Evolutionary conservation across 2,329 filamentous ascomycete genomes (phyloP).

Genomic region (Colletotrichum phormii): DNA sequence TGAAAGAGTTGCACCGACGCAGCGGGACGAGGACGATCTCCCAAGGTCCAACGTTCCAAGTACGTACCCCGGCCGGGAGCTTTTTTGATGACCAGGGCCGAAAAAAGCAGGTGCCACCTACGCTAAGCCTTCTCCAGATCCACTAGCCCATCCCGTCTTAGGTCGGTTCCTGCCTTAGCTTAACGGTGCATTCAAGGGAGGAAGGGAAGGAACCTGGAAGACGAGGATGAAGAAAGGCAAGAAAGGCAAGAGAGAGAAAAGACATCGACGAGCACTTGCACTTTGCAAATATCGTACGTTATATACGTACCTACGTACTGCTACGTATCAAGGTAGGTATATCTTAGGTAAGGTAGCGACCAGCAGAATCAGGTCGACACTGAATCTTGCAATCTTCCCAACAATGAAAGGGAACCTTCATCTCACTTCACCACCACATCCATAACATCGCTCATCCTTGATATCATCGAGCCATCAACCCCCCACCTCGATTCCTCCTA

Average conservation of each 20-base stretch:
- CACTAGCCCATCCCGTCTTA: background rate
- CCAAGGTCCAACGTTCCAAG: background rate
- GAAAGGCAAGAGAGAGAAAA: background rate
- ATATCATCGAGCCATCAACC: background rate
- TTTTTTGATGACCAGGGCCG: background rate
- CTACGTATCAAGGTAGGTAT: too few species aligned
- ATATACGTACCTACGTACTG: background rate
- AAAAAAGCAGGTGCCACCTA: background rate
- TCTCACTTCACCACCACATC: background rate
- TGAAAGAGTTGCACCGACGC: slow-evolving; percentile 26
- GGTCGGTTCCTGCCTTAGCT: background rate
- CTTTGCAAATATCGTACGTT: background rate
- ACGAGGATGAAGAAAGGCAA: background rate
- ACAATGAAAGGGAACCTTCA: background rate
- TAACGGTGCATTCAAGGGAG: slow-evolving; percentile 5
- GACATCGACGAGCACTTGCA: background rate
- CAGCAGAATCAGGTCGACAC: background rate
- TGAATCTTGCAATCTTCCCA: background rate
- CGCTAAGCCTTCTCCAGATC: background rate
- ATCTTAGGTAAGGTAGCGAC: too few species aligned
- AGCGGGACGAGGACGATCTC: slow-evolving; percentile 14
- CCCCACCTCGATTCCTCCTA: background rate
- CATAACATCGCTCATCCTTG: background rate
- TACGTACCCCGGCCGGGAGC: slow-evolving; percentile 5
- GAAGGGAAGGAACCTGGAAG: background rate